Evolutionary conservation across 2,329 filamentous ascomycete genomes (phyloP), one percentile per base, ranked within the genome.

Genomic region (Botryotinia narcissicola): DNA sequence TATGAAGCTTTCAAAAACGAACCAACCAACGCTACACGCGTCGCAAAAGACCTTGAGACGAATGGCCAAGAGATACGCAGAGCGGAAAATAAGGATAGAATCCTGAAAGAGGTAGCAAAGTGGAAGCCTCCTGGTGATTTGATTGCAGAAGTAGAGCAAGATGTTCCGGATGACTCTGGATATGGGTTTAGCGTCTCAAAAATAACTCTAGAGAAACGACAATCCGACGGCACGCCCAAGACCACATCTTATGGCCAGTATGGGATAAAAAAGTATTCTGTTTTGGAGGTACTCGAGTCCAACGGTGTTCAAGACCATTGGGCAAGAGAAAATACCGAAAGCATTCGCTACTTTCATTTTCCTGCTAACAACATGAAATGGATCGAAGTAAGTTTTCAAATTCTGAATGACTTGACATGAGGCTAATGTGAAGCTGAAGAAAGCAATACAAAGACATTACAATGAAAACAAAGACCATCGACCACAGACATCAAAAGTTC

Each of bases 251-350:
- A 3, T n/a, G 12, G 7, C 25, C 12, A n/a, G 12, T 54, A n/a
- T 54, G 0, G 0, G 0, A n/a, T n/a, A 6, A 4, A 51, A 51
- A 51, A 3, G 22, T 25, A 51, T n/a, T 14, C 48, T n/a, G 10
- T 51, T n/a, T 51, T 10, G 22, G 48, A n/a, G 10, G 48, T n/a
- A 14, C 48, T 51, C 1, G 22, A 51, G 1, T 6, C 4, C 1
- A n/a, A n/a, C 0, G 22, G 9, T 6, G 48, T 0, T 1, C 1
- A n/a, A 5, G 10, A n/a, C n/a, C 48, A 22, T 0, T 51, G 48
- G 48, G 48, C 4, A 51, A 51, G 4, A 6, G 48, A n/a, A 51
- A n/a, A n/a, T 25, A n/a, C 10, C 0, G 48, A 51, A n/a, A 51
- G 48, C 10, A 51, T 51, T 51, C 48, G 48, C 10, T 51, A 51